phyloP scores from a whole-genome alignment of 148 eudicot genomes.

The Persicaria maculosa region DNA sequence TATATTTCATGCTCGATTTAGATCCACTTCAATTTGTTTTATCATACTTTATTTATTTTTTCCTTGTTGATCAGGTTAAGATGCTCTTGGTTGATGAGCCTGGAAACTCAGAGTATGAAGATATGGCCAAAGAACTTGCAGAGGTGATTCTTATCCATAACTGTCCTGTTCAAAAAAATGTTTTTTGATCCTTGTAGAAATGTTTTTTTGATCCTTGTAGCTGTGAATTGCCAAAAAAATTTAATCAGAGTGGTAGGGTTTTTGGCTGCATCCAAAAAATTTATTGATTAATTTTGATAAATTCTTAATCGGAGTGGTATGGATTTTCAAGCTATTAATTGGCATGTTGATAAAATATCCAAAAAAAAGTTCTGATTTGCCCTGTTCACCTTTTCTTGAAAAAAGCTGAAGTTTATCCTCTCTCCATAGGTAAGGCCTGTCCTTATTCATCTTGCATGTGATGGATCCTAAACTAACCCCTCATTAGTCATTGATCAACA shows the following conservation, averaged over 20 bases:
- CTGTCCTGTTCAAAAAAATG: neutral
- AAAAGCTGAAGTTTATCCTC: neutral
- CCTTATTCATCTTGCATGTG: neutral
- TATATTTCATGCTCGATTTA: too few species aligned
- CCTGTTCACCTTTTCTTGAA: neutral
- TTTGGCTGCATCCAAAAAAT: too few species aligned
- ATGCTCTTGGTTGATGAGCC: constrained; percentile 77
- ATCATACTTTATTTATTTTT: neutral
- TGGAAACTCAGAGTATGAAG: constrained; percentile 73
- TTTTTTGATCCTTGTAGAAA: neutral
- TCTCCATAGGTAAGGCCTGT: neutral
- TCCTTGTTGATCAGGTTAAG: constrained; percentile 43
- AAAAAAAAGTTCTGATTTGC: too few species aligned
- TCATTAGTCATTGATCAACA: neutral
- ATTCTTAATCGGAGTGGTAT: too few species aligned
- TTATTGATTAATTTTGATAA: too few species aligned
- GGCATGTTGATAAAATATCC: too few species aligned
- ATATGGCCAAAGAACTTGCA: constrained; percentile 88
- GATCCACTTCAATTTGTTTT: neutral
- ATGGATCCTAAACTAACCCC: neutral
- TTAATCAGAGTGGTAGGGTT: too few species aligned
- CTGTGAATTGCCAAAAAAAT: too few species aligned
- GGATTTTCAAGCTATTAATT: too few species aligned
- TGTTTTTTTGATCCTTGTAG: neutral
- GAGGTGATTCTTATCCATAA: constrained; percentile 59